These are phyloP conservation scores for Onygena corvina DNA, from an alignment of 2,329 filamentous ascomycete species.

Conservation along the genomic window DNA sequence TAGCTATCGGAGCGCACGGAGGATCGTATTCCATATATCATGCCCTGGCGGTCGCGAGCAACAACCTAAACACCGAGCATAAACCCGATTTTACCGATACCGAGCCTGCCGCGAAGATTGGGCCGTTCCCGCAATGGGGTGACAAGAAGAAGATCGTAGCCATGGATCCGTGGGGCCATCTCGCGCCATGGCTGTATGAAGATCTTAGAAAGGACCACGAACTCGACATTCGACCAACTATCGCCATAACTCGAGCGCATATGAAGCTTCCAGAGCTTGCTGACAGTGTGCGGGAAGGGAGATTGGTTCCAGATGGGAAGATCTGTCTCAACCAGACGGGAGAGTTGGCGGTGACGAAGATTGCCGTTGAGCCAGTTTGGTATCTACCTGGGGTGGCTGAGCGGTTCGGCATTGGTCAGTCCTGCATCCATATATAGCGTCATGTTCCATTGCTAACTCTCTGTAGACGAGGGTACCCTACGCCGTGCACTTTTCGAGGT, in stretches of 20 bases:
- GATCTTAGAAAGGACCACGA: constrained; percentile 66
- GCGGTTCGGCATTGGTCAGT: constrained; percentile 72
- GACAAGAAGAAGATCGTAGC: constrained; percentile 90
- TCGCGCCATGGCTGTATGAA: constrained; percentile 72
- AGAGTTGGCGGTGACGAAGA: constrained; percentile 87
- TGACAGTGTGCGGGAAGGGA: constrained; percentile 68
- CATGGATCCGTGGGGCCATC: constrained; percentile 89
- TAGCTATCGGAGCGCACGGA: constrained; percentile 59
- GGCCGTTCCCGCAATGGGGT: constrained; percentile 79
- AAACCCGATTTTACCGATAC: constrained; percentile 71
- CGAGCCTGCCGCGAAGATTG: constrained; percentile 79
- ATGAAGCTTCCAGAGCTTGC: constrained; percentile 96
- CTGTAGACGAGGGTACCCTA: constrained; percentile 66
- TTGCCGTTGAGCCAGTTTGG: constrained; percentile 91
- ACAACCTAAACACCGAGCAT: constrained; percentile 73
- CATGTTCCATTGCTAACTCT: not conserved
- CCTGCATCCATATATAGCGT: not conserved
- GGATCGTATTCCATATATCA: constrained; percentile 96
- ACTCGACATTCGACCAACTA: constrained; percentile 74
- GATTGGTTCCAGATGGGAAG: constrained; percentile 69
- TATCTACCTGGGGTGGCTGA: constrained; percentile 80
- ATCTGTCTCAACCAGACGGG: constrained; percentile 77
- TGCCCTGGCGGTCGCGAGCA: constrained; percentile 80
- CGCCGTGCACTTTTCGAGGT: constrained; percentile 85
- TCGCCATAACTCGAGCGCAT: constrained; percentile 81